Evolutionary conservation across 2,329 filamentous ascomycete genomes (phyloP).

Genomic region (Talaromyces sp.): DNA sequence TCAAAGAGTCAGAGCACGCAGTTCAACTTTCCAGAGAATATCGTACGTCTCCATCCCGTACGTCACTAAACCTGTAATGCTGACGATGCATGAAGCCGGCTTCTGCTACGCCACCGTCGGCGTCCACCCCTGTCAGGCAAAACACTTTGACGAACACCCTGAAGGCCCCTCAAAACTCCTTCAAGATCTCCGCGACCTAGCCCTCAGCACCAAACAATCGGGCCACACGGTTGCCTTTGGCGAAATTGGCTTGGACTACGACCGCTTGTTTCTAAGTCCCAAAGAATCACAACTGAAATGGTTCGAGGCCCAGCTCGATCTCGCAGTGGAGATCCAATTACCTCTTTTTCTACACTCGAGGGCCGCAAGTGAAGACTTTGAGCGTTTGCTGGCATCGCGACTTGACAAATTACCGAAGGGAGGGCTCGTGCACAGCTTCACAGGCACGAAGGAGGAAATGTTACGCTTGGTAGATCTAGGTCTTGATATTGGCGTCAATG

Average conservation of each 20-base stretch:
- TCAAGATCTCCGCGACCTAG: slow-evolving; percentile 62
- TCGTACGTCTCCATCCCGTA: slow-evolving; percentile 52
- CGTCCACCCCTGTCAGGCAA: slow-evolving; percentile 86
- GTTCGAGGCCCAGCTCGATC: slow-evolving; percentile 75
- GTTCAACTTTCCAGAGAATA: slow-evolving; percentile 69
- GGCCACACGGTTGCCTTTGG: slow-evolving; percentile 76
- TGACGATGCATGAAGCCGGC: slow-evolving; percentile 54
- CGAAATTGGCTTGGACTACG: slow-evolving; percentile 95
- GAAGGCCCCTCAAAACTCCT: slow-evolving; percentile 44
- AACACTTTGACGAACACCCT: slow-evolving; percentile 64
- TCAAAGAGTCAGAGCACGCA: slow-evolving; percentile 71
- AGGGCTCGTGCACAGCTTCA: slow-evolving; percentile 93
- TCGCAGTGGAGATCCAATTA: slow-evolving; percentile 72
- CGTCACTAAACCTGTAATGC: slow-evolving; percentile 4
- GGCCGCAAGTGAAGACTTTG: slow-evolving; percentile 81
- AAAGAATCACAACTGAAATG: slow-evolving; percentile 77
- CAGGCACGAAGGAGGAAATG: slow-evolving; percentile 83
- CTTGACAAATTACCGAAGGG: slow-evolving; percentile 66
- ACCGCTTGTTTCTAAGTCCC: slow-evolving; percentile 77
- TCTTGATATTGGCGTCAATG: slow-evolving; percentile 90
- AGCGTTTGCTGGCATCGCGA: slow-evolving; percentile 61
- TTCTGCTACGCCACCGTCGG: slow-evolving; percentile 86
- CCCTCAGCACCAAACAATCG: slow-evolving; percentile 54
- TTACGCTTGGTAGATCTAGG: slow-evolving; percentile 71
- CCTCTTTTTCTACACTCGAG: slow-evolving; percentile 91